These are phyloP conservation scores for Xylaria flabelliformis DNA, from an alignment of 495 filamentous ascomycete species.

Conservation along the genomic window DNA sequence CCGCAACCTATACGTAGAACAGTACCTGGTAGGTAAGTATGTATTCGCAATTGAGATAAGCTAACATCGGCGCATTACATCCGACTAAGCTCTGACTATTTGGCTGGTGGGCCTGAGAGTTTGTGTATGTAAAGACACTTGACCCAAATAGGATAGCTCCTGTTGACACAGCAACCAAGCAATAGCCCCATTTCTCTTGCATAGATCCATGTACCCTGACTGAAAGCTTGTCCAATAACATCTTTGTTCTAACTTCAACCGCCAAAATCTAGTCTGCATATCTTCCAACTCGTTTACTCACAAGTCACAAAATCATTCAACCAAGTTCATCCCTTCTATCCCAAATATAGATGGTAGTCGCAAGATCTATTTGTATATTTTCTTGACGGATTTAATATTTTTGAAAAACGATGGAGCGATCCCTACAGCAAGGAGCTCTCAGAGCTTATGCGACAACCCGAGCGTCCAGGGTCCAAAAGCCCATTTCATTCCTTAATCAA, in stretches of 20 bases:
- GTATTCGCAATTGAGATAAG: background rate
- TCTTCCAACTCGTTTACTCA: background rate
- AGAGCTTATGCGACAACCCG: slow-evolving; percentile 21
- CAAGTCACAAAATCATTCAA: background rate
- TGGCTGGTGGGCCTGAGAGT: slow-evolving; percentile 31
- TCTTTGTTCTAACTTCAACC: background rate
- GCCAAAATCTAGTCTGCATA: background rate
- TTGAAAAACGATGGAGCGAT: slow-evolving; percentile 30
- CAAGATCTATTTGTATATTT: background rate
- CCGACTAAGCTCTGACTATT: background rate
- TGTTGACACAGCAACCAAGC: slow-evolving; percentile 16
- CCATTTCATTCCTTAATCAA: slow-evolving; percentile 12
- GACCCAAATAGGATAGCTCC: slow-evolving; percentile 17
- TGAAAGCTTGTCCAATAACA: background rate
- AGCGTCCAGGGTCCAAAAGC: background rate
- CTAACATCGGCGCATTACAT: background rate
- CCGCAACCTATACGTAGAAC: too few relatives aligned
- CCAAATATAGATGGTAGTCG: background rate
- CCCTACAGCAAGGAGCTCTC: slow-evolving; percentile 28
- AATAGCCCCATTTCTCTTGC: background rate
- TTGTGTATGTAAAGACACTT: slow-evolving; percentile 27
- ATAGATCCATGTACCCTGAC: background rate
- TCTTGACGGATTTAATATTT: background rate
- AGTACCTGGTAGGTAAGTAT: too few relatives aligned
- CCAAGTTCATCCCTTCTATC: background rate